Evolutionary conservation across 352 stramenopile genomes (phyloP), one percentile per base, ranked within the genome.

Genomic region (Phytopythium mirpurense): DNA sequence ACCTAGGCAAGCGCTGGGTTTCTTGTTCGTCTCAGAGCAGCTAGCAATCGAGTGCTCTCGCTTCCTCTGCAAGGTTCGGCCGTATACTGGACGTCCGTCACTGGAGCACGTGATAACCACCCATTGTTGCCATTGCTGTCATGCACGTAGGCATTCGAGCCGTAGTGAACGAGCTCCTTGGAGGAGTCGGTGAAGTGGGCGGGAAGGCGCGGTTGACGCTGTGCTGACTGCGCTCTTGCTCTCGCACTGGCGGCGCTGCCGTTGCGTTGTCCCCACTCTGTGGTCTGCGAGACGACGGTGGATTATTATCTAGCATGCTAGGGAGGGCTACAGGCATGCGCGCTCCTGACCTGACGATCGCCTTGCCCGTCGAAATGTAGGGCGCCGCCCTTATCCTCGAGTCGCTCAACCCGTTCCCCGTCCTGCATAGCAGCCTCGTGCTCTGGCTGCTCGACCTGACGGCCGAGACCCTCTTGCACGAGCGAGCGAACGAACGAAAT

Each of bases 401-500:
- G 21, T 63, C 58, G 9, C 49, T 87, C 9, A 48, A 72, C 10
- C 48, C 44, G 21, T 79, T 77, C 43, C 83, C 65, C 12, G 31
- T 45, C 9, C 56, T 72, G 29, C 64, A 80, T 49, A 59, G 34
- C 44, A 82, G 57, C 41, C 54, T 91, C 11, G 42, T 88, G 26
- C 51, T 83, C 0, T 95, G 85, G 84, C 63, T 95, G 3, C 59
- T 95, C 6, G 85, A 95, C 36, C 53, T 95, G 21, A 72, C 92
- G 56, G 81, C 64, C 11, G 66, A 74, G 37, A 67, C 93, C 18
- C 74, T 78, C 11, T 57, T 54, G 37, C 56, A 90, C n/a, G n/a
- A n/a, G n/a, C 54, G 57, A 91, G 43, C 55, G 66, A 18, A 43
- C 57, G 45, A 95, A 91, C 68, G 89, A 86, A 47, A 95, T 95